These are phyloP conservation scores for Trypethelium eluteriae DNA, from an alignment of 495 filamentous ascomycete species.

Conservation along the genomic window DNA sequence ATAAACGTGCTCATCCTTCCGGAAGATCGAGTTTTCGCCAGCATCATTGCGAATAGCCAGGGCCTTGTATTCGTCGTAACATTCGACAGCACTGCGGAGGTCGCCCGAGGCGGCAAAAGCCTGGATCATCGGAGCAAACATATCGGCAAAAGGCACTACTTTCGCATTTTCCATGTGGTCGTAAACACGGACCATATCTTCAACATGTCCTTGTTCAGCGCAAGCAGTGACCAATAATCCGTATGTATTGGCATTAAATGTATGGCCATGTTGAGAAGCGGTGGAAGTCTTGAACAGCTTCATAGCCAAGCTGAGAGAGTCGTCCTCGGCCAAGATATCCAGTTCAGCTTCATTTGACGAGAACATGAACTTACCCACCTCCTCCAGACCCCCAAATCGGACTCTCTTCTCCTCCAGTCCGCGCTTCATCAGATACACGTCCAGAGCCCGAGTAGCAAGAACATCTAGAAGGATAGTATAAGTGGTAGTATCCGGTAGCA, in stretches of 20 bases:
- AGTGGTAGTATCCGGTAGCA: conserved; percentile 72
- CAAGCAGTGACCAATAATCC: conserved; percentile 74
- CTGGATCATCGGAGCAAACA: conserved; percentile 86
- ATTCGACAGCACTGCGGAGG: conserved; percentile 80
- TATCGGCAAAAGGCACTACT: conserved; percentile 63
- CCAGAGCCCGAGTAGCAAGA: conserved; percentile 68
- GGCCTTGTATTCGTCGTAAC: conserved; percentile 86
- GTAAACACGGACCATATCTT: conserved; percentile 83
- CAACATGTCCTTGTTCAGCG: conserved; percentile 64
- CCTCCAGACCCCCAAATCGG: conserved; percentile 78
- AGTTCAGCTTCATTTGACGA: conserved; percentile 76
- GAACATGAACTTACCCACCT: conserved; percentile 82
- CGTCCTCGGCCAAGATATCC: conserved; percentile 74
- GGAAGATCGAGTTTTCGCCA: conserved; percentile 60
- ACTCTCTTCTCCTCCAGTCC: conserved; percentile 64
- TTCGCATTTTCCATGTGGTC: conserved; percentile 77
- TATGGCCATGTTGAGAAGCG: neutral
- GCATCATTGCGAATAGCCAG: conserved; percentile 74
- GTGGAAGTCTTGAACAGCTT: conserved; percentile 58
- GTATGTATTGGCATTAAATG: conserved; percentile 53
- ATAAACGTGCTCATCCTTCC: conserved; percentile 78
- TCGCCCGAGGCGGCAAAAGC: conserved; percentile 77
- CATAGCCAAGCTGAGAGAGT: conserved; percentile 73
- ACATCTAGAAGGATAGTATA: conserved; percentile 79
- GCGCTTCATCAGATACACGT: conserved; percentile 60